phyloP scores from a whole-genome alignment of 306 rosid genomes.

The Urtica urens region DNA sequence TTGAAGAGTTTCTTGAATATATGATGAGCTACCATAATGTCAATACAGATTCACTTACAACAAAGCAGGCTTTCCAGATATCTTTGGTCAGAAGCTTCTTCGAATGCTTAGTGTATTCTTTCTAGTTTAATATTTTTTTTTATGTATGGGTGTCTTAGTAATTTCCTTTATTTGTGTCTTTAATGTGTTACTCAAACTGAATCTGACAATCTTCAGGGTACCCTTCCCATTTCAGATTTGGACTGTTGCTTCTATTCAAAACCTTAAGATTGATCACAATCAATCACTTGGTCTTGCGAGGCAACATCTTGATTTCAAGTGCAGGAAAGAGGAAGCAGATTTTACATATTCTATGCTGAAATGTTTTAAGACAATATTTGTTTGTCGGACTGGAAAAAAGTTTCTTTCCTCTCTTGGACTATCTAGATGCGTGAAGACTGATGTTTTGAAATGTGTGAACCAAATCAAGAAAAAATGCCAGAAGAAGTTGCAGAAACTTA shows the following conservation, averaged over 20 bases:
- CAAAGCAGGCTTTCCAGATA: slow-evolving; percentile 66
- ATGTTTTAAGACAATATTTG: slow-evolving; percentile 54
- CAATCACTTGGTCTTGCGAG: slow-evolving; percentile 52
- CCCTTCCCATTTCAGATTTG: slow-evolving; percentile 49
- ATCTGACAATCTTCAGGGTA: slow-evolving; percentile 3
- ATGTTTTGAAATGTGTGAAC: slow-evolving; percentile 39
- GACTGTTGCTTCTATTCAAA: slow-evolving; percentile 55
- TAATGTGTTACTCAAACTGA: not conserved
- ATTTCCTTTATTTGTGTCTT: not conserved
- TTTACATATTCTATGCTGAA: slow-evolving; percentile 44
- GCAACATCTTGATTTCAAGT: slow-evolving; percentile 43
- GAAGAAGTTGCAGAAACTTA: slow-evolving; percentile 31
- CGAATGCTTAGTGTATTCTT: too few relatives aligned
- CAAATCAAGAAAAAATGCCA: slow-evolving; percentile 40
- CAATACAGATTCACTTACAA: slow-evolving; percentile 32
- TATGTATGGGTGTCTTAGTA: not conserved
- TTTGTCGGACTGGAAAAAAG: slow-evolving; percentile 22
- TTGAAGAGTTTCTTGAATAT: slow-evolving; percentile 43
- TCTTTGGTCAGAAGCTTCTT: slow-evolving; percentile 57
- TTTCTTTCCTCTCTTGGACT: slow-evolving; percentile 8
- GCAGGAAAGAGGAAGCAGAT: slow-evolving; percentile 52
- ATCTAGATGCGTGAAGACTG: slow-evolving; percentile 26
- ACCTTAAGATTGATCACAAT: slow-evolving; percentile 46
- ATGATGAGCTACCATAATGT: slow-evolving; percentile 51
- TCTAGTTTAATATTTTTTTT: too few relatives aligned